These are phyloP conservation scores for Ophiostoma ulmi DNA, from an alignment of 2,329 filamentous ascomycete species.

Conservation along the genomic window DNA sequence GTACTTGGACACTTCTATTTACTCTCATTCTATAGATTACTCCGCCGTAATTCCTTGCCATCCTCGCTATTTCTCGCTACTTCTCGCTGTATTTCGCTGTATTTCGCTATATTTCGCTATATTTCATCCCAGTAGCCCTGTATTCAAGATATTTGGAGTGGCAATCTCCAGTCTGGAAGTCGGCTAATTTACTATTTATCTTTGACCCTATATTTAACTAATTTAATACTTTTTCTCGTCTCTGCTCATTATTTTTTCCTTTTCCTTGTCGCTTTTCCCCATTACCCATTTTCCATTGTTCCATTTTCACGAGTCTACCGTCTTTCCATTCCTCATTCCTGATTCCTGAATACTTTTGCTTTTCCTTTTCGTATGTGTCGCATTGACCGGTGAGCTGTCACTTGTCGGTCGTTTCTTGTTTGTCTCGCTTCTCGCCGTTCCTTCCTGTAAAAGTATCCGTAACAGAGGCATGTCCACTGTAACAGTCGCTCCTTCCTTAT, in stretches of 20 bases:
- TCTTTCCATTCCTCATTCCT: neutral
- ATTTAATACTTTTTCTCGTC: neutral
- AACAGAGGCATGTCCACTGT: neutral
- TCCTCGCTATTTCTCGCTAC: neutral
- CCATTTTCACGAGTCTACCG: neutral
- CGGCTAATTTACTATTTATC: neutral
- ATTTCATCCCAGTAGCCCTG: neutral
- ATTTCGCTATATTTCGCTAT: no score
- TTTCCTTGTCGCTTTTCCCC: neutral
- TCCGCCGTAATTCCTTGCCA: neutral
- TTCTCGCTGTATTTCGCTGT: neutral
- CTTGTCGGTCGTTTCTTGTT: neutral
- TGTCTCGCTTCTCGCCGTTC: neutral
- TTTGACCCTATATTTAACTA: neutral
- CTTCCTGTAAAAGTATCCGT: neutral
- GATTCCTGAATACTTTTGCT: neutral
- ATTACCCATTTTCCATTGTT: neutral
- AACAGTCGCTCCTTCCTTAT: neutral
- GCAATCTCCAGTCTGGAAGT: neutral
- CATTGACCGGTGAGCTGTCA: conserved; percentile 4
- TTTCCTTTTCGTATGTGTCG: neutral
- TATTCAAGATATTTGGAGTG: neutral
- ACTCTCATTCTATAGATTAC: neutral
- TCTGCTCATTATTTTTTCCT: neutral
- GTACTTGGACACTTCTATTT: neutral